Percentiles rank a stretch among this genome's conserved stretches.
Evolutionary conservation across 495 filamentous ascomycete genomes (phyloP).

Genomic region (Penicillium argentinense): DNA sequence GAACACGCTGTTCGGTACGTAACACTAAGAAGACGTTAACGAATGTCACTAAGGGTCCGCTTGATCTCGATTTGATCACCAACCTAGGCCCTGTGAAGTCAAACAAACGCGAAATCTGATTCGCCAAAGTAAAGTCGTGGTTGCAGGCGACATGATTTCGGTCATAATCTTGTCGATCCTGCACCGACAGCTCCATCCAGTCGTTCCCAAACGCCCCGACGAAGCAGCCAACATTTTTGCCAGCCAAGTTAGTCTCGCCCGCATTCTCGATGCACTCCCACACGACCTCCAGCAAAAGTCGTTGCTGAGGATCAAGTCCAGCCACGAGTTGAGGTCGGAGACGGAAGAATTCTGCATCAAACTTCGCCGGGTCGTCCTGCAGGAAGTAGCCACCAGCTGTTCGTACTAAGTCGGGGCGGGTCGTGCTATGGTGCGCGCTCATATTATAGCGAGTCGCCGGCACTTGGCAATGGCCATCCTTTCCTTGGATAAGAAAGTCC

Average conservation of each 20-base stretch:
- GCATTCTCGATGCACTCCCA: constrained; percentile 40
- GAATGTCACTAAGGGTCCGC: constrained; percentile 40
- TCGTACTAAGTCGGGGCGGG: no score
- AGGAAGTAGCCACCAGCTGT: no score
- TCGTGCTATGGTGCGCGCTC: no score
- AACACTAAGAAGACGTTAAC: no score
- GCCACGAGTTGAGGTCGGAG: no score
- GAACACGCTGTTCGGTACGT: constrained; percentile 60
- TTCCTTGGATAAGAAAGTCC: no score
- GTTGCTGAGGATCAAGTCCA: constrained; percentile 63
- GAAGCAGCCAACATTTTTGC: constrained; percentile 9
- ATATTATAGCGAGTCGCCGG: no score
- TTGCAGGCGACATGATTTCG: not conserved
- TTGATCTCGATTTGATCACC: not conserved
- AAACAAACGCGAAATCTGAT: constrained; percentile 1
- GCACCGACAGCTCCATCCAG: constrained; percentile 1
- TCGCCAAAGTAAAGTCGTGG: constrained; percentile 2
- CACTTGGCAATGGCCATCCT: no score
- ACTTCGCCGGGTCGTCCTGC: no score
- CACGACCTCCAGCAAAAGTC: constrained; percentile 53
- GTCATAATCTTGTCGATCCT: not conserved
- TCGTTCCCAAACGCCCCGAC: constrained; percentile 5
- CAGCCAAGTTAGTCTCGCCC: constrained; percentile 33
- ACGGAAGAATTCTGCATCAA: no score
- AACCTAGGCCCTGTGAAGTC: constrained; percentile 5